These are phyloP conservation scores for Sonneratia caseolaris DNA, from an alignment of 345 rosid species.

Conservation along the genomic window DNA sequence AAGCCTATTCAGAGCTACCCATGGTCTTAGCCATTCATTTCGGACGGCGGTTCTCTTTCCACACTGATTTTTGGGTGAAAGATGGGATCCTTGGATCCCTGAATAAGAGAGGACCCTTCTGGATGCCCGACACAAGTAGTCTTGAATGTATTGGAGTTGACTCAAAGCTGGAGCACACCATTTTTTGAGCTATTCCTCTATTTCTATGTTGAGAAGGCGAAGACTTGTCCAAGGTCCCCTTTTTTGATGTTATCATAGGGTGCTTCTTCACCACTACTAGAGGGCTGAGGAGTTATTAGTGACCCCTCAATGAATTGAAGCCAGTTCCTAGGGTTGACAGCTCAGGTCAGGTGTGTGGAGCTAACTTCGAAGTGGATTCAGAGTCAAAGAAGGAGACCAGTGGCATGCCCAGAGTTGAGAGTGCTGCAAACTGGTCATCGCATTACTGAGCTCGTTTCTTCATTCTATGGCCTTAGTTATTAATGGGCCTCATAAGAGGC, in stretches of 20 bases:
- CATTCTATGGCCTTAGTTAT: constrained; percentile 10
- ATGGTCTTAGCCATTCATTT: neutral
- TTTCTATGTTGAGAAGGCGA: neutral
- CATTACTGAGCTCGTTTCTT: constrained; percentile 36
- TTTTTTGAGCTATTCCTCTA: neutral
- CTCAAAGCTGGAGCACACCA: neutral
- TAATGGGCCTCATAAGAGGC: constrained; percentile 1
- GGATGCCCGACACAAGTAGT: neutral
- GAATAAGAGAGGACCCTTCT: neutral
- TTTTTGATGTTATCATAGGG: constrained; percentile 31
- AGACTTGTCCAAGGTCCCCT: neutral
- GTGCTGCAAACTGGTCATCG: constrained; percentile 82
- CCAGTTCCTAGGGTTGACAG: constrained; percentile 90
- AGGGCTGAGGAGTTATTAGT: constrained; percentile 88
- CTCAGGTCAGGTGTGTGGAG: constrained; percentile 73
- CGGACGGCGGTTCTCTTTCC: neutral
- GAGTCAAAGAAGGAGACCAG: constrained; percentile 54
- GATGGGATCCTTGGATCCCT: neutral
- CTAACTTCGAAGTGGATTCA: constrained; percentile 63
- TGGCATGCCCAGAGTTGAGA: constrained; percentile 86
- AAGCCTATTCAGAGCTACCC: constrained; percentile 2
- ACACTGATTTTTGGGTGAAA: neutral
- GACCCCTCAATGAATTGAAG: constrained; percentile 79
- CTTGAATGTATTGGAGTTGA: neutral
- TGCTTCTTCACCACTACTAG: constrained; percentile 92